phyloP scores from a whole-genome alignment of 805 yeast species.

The Zygoascus bituminiphila region DNA sequence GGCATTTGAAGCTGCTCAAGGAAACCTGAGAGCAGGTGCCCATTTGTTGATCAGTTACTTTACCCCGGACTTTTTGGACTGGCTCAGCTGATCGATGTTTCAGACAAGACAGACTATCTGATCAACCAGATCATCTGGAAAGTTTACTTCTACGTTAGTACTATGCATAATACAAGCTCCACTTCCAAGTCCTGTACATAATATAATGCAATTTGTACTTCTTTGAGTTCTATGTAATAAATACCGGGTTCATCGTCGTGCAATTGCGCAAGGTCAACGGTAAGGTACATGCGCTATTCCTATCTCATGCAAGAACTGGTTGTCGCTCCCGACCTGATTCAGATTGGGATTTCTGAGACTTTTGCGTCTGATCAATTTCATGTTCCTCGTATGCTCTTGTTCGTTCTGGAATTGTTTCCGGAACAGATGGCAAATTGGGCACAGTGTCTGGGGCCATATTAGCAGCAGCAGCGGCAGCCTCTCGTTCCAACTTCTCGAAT shows the following conservation, averaged over 20 bases:
- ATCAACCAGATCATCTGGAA: too few relatives aligned
- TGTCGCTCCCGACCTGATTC: conserved; percentile 6
- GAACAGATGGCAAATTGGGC: conserved; percentile 8
- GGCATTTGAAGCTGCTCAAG: conserved; percentile 80
- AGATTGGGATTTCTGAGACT: not conserved
- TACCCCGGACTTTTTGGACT: conserved; percentile 91
- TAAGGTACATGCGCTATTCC: too few relatives aligned
- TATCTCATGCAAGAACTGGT: conserved; percentile 13
- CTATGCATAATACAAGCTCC: not conserved
- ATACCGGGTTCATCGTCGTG: too few relatives aligned
- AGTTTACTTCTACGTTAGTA: too few relatives aligned
- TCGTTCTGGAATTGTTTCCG: not conserved
- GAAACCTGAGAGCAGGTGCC: conserved; percentile 94
- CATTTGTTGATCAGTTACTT: conserved; percentile 83
- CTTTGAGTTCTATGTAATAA: too few relatives aligned
- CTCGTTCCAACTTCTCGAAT: conserved; percentile 22
- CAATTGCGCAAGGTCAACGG: too few relatives aligned
- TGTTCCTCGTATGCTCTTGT: conserved; percentile 7
- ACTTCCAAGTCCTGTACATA: not conserved
- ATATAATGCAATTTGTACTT: not conserved
- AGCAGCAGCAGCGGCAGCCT: conserved; percentile 9
- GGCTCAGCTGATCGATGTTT: conserved; percentile 55
- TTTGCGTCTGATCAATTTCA: conserved; percentile 4
- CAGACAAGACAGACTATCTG: too few relatives aligned
- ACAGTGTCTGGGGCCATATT: not conserved